phyloP scores from a whole-genome alignment of 2,329 filamentous ascomycete species.

The Venturia effusa region DNA sequence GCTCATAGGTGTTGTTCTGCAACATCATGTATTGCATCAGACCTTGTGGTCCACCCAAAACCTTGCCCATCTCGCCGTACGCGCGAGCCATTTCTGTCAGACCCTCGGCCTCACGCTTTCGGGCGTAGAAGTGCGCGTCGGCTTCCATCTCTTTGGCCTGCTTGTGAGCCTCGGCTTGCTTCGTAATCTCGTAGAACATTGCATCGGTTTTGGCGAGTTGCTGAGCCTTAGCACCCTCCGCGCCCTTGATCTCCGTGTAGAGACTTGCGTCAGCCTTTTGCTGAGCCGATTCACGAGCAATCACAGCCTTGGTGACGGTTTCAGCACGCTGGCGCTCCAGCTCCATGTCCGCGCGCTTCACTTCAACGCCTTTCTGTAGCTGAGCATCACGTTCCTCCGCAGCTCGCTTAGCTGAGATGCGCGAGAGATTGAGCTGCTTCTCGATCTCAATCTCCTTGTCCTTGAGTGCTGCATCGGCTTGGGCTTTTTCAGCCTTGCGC shows the following conservation, averaged over 20 bases:
- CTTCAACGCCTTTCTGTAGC: conserved; percentile 65
- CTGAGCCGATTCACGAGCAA: conserved; percentile 56
- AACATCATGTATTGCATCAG: conserved; percentile 83
- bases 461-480: conserved; percentile 65
- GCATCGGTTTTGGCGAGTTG: conserved; percentile 51
- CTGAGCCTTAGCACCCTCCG: conserved; percentile 45
- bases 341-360: conserved; percentile 68
- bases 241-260: conserved; percentile 28
- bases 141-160: conserved; percentile 30
- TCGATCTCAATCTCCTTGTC: conserved; percentile 62
- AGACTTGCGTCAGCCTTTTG: conserved; percentile 48
- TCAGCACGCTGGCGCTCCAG: conserved; percentile 67
- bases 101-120: conserved; percentile 68
- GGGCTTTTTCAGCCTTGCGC: conserved; percentile 69
- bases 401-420: conserved; percentile 60
- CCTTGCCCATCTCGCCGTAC: conserved; percentile 60
- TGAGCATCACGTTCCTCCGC: conserved; percentile 71
- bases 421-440: conserved; percentile 63
- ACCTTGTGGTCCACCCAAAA: conserved; percentile 67
- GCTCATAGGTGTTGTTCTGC: conserved; percentile 66
- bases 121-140: conserved; percentile 33
- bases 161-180: conserved; percentile 30
- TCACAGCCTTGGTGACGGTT: conserved; percentile 68
- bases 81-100: conserved; percentile 67
- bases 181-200: conserved; percentile 35